These are phyloP conservation scores for Trichophyton verrucosum DNA, from an alignment of 2,329 filamentous ascomycete genomes.

Conservation along the genomic window DNA sequence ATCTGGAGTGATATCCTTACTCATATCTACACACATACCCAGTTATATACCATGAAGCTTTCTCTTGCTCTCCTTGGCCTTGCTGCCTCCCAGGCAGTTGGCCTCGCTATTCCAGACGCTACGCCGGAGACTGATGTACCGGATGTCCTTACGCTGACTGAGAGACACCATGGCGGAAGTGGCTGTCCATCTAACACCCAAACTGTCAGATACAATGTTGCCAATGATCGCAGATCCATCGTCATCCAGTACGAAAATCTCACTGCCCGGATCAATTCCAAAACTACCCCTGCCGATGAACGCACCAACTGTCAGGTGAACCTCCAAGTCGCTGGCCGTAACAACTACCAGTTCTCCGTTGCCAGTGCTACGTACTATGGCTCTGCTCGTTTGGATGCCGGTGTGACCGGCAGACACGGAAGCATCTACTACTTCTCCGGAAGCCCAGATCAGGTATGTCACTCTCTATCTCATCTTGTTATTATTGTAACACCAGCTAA, in stretches of 20 bases:
- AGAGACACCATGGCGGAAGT: background rate
- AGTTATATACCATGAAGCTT: background rate
- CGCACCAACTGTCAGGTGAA: slow-evolving; percentile 4
- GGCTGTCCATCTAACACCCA: slow-evolving; percentile 1
- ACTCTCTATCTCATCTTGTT: background rate
- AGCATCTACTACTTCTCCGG: slow-evolving; percentile 5
- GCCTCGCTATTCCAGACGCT: background rate
- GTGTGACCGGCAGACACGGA: background rate
- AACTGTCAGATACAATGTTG: background rate
- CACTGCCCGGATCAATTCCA: background rate
- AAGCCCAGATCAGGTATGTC: background rate
- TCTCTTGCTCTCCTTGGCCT: slow-evolving; percentile 2
- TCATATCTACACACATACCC: background rate
- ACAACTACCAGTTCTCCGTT: background rate
- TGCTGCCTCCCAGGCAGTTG: slow-evolving; percentile 1
- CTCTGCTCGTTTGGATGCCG: background rate
- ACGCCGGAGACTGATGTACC: background rate
- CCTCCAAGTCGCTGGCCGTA: background rate
- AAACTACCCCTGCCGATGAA: background rate
- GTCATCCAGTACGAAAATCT: background rate
- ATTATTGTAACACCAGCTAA: background rate
- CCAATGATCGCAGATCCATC: background rate
- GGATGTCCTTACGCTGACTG: background rate
- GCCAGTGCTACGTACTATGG: background rate
- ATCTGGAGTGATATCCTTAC: background rate